Percentiles rank a stretch among this genome's conserved stretches.
Evolutionary conservation across 352 stramenopile genomes (phyloP).

Genomic region (Phytophthora tubulina): DNA sequence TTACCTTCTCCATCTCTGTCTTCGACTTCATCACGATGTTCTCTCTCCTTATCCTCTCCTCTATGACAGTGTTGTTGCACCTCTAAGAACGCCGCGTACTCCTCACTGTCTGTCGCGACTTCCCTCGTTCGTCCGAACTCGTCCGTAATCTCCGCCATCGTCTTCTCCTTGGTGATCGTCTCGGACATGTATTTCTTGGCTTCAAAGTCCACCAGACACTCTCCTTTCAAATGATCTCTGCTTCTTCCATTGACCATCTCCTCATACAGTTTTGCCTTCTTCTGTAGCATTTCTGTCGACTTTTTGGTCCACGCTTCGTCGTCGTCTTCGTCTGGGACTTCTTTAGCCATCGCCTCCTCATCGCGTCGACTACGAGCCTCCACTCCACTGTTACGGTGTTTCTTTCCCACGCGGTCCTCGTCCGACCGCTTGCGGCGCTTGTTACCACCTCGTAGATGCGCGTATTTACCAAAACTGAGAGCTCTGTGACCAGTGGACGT

Average conservation of each 20-base stretch:
- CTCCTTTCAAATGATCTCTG: constrained; percentile 32
- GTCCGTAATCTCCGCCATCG: constrained; percentile 56
- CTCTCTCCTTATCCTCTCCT: background rate
- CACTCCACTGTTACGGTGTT: constrained; percentile 60
- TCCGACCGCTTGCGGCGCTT: constrained; percentile 49
- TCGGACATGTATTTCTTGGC: constrained; percentile 47
- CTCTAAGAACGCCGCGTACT: constrained; percentile 40
- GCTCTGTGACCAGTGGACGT: constrained; percentile 2
- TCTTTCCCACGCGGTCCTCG: constrained; percentile 37
- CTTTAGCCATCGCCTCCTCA: constrained; percentile 51
- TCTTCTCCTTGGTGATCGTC: constrained; percentile 1
- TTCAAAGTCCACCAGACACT: constrained; percentile 80
- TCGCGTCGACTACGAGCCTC: constrained; percentile 65
- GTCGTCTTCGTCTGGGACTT: constrained; percentile 67
- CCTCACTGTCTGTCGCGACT: constrained; percentile 52
- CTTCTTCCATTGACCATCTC: constrained; percentile 56
- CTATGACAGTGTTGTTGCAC: constrained; percentile 21
- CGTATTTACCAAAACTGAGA: constrained; percentile 53
- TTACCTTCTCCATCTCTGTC: constrained; percentile 18
- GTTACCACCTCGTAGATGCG: constrained; percentile 45
- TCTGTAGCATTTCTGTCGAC: constrained; percentile 67
- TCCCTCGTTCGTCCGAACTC: constrained; percentile 61
- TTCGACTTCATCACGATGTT: background rate
- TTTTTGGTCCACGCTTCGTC: constrained; percentile 66
- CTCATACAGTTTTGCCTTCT: constrained; percentile 85